phyloP scores from a whole-genome alignment of 208 protist genomes.

The Leishmania gerbilli region DNA sequence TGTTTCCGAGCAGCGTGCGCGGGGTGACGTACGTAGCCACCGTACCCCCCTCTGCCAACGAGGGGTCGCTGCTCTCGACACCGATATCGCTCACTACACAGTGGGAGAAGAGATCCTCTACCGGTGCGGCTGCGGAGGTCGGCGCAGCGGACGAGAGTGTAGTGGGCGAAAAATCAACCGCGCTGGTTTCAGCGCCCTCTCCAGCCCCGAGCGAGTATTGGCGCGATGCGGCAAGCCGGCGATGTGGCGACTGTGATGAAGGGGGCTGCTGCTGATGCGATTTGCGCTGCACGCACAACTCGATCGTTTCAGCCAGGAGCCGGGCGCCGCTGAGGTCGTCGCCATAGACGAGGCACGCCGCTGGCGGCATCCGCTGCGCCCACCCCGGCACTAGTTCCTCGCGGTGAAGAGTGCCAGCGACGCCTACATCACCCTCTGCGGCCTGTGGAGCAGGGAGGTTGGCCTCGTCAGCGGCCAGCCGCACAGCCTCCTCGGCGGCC shows the following conservation, averaged over 20 bases:
- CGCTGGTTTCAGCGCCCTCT: neutral
- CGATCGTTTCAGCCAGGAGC: constrained; percentile 50
- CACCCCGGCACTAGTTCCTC: constrained; percentile 68
- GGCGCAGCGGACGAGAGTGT: neutral
- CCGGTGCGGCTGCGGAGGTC: neutral
- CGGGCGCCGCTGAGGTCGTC: constrained; percentile 79
- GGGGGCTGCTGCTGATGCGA: constrained; percentile 11
- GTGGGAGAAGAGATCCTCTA: constrained; percentile 15
- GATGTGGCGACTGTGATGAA: constrained; percentile 5
- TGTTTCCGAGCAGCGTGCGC: constrained; percentile 17
- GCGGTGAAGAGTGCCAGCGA: neutral
- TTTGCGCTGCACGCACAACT: constrained; percentile 30
- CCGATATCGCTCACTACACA: constrained; percentile 28
- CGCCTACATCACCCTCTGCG: constrained; percentile 2
- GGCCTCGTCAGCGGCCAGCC: constrained; percentile 49
- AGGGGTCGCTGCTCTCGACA: constrained; percentile 21
- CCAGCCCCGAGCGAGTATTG: neutral
- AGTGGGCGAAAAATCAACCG: neutral
- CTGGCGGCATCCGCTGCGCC: constrained; percentile 74
- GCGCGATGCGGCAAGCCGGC: neutral
- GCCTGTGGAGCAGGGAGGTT: neutral
- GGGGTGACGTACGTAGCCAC: constrained; percentile 34
- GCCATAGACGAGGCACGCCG: constrained; percentile 73
- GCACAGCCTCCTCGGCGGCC: constrained; percentile 92
- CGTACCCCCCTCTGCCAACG: constrained; percentile 9